Base-by-base conservation (phyloP, 2,329 filamentous ascomycete species). In the Colletotrichum cereale region DNA sequence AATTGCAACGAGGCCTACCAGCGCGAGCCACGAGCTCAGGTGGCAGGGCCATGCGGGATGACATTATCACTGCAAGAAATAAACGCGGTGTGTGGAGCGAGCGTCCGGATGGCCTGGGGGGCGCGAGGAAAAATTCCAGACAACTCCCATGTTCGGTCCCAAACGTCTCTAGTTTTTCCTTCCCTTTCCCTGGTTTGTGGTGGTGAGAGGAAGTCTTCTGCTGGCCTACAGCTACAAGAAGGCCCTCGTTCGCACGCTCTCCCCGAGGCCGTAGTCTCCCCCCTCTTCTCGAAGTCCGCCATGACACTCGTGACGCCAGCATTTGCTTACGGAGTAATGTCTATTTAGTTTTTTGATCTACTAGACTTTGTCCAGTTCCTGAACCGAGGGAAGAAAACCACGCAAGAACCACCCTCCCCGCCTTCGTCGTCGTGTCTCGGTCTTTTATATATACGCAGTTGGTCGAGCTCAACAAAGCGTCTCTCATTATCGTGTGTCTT, bases 201-300 rank as follows among this genome's bases (percentile, higher is more conserved):
- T 31, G 11, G 26, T 10, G 21, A 21, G 24, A 36, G 14, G 42
- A n/a, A 47, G 24, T 21, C 10, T 36, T 38, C 31, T 18, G 31
- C 29, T 31, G 24, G 34, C 58, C 65, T 71, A 71, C 68, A 71
- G 68, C 65, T 71, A 71, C 68, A 71, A 71, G 68, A 63, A 67
- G 36, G 57, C 34, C 36, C 57, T 56, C 50, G 36, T 56, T 42
- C 67, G 67, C 65, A 71, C 65, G 65, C 65, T 4, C 24, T 63
- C 68, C 47, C 48, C 64, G 31, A 57, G 57, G 26, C 36, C 34
- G 64, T 60, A 3, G 21, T 11, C 21, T 14, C 21, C 21, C 3
- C 58, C 44, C 8, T 21, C 64, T 71, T 55, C 52, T 68, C 58
- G 58, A 63, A 68, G 68, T 68, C 47, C 38, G 65, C 64, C 47